Conservation (phyloP, 495 filamentous ascomycete genomes). For the Penicillium steckii region DNA sequence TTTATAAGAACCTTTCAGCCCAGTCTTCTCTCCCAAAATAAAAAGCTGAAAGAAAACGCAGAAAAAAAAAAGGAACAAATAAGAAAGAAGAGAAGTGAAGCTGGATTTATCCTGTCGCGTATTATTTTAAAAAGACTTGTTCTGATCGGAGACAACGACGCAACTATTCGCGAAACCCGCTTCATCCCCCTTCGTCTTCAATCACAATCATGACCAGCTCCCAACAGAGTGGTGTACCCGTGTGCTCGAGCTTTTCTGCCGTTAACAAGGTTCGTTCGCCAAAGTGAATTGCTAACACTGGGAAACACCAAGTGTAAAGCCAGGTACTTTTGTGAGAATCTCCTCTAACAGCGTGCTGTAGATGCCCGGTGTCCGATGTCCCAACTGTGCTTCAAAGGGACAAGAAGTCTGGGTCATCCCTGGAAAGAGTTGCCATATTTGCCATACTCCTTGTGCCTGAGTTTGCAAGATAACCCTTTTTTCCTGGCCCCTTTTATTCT, state of each 20-base stretch:
- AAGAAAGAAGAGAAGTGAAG: not conserved
- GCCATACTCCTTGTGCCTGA: conserved; percentile 37
- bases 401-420: conserved; percentile 51
- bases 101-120: not conserved
- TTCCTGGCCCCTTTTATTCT: too few species aligned
- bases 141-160: not conserved
- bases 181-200: not conserved
- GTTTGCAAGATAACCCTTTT: too few species aligned
- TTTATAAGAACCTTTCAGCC: conserved; percentile 4
- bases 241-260: conserved; percentile 15
- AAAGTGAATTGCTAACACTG: not conserved
- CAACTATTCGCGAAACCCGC: not conserved
- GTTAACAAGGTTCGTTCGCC: conserved; percentile 23
- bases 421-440: conserved; percentile 49
- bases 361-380: conserved; percentile 53
- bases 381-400: conserved; percentile 37
- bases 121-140: not conserved
- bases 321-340: not conserved
- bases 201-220: conserved; percentile 12
- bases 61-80: not conserved
- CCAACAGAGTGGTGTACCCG: conserved; percentile 3
- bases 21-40: not conserved
- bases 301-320: not conserved
- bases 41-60: not conserved
- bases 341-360: conserved; percentile 12